Base-by-base conservation (phyloP, 1,139 yeast species). In the Pneumocystis carinii region DNA sequence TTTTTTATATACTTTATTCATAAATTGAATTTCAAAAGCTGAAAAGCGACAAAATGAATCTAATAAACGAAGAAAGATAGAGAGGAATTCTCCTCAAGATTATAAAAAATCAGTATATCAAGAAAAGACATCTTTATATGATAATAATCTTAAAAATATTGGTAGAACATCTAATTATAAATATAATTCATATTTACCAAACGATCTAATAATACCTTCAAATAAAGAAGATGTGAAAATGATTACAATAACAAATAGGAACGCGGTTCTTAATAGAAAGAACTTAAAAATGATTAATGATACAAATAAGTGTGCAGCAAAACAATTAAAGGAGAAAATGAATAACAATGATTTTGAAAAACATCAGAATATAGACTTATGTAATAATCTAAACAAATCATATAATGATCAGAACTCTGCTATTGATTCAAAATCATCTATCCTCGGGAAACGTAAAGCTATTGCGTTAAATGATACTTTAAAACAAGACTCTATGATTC, bases 11-110 rank as follows among this genome's bases (percentile, higher is more conserved):
- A 15, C 10, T 39, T 39, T 48, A 8, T 48, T 48, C n/a, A 48
- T 48, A 8, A 17, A 48, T 48, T 48, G 14, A 48, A 48, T 48
- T 48, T 8, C 14, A 48, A 87, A 84, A 39, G 81, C 79, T 63
- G 96, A 89, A 70, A 75, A 76, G 59, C 79, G 94, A 66, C 78
- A 85, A 66, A 83, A 82, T 67, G 87, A 83, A 62, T 81, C 81
- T 63, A 79, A 78, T 64, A 83, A 85, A 69, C 79, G 90, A 68
- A 79, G 90, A n/a, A 59, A 79, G 68, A 64, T 72, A 74, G 80
- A 68, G 55, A 48, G 24, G 27, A 48, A n/a, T 24, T 48, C 55
- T 48, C 32, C 55, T 48, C 55, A 48, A 48, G 7, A 48, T 48
- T 48, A 48, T 24, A 24, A 24, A 48, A 48, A 48, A 48, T 37